Evolutionary conservation across 805 yeast genomes (phyloP), one percentile per base, ranked within the genome.

Genomic region (Suhomyces pyralidae): DNA sequence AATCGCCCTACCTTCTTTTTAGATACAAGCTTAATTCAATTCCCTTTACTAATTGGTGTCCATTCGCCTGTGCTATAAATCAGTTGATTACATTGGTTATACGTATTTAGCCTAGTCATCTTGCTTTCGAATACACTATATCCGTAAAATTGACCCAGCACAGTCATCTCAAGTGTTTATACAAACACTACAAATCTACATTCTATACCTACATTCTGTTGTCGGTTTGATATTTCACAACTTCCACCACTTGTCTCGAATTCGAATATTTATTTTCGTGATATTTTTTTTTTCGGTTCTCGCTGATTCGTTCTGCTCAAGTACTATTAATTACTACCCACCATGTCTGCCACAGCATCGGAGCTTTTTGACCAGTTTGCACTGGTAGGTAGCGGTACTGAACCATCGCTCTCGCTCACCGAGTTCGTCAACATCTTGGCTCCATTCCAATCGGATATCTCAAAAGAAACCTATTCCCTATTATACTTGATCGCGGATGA

Each of bases 401-500:
- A 67, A 49, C 57, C 61, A 9, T 47, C 42, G 25, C 67, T 75
- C 47, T 59, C 72, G 22, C 65, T 75, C 49, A 71, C 69, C 15
- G 68, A 69, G 46, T 75, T 75, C 54, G 63, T 69, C 30, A 60
- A 73, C 36, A 62, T 75, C 42, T 64, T 75, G 53, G 65, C 78
- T 28, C 80, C 80, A 9, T 75, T 72, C 54, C 69, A 70, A 38
- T 60, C 70, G 32, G 80, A 75, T 56, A 61, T 75, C 44, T 74
- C 77, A 15, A 68, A 61, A 48, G 67, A 66, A 44, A 58, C 76
- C 5, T 74, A 65, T 50, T 64, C 78, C 5, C 78, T 92, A 55
- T 82, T 93, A 47, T 93, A 88, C 65, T 76, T 87, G 52, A 83
- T 90, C 25, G 90, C 96, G 14, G 98, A 93, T 70, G 81, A 81